Conservation (phyloP, 768 basidiomycete species). For the Tricholoma flavovirens region DNA sequence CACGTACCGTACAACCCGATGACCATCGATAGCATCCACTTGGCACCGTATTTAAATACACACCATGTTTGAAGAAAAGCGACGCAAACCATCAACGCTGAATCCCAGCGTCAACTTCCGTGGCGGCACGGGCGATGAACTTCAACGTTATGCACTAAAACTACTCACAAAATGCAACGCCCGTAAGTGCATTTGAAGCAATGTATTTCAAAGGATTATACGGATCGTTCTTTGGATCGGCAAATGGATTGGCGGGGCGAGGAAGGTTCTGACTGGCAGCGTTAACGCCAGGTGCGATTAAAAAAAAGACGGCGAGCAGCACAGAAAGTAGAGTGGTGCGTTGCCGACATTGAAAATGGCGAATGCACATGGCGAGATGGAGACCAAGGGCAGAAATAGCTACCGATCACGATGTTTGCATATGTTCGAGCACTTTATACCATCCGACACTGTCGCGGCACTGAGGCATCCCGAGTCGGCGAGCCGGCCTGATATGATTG, state of each 20-base stretch:
- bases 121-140: background rate
- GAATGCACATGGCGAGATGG: too few relatives aligned
- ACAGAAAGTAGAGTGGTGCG: background rate
- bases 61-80: conserved; percentile 40
- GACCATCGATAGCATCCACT: conserved; percentile 56
- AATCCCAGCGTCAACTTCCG: too few relatives aligned
- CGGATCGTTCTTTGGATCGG: conserved; percentile 46
- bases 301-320: background rate
- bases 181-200: conserved; percentile 46
- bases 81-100: conserved; percentile 33
- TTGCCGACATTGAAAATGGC: too few relatives aligned
- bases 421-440: too few relatives aligned
- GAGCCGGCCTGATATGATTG: too few relatives aligned
- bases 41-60: conserved; percentile 40
- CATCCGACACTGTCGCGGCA: too few relatives aligned
- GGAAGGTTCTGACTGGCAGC: conserved; percentile 11
- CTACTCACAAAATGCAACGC: conserved; percentile 31
- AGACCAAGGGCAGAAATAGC: too few relatives aligned
- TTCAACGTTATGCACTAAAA: background rate
- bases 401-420: too few relatives aligned
- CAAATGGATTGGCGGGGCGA: conserved; percentile 36
- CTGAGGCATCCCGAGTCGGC: too few relatives aligned
- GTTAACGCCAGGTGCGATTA: background rate
- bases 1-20: conserved; percentile 52
- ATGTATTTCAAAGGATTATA: conserved; percentile 55